These are phyloP conservation scores for Friedmanniomyces simplex DNA, from an alignment of 495 filamentous ascomycete species.

Conservation along the genomic window DNA sequence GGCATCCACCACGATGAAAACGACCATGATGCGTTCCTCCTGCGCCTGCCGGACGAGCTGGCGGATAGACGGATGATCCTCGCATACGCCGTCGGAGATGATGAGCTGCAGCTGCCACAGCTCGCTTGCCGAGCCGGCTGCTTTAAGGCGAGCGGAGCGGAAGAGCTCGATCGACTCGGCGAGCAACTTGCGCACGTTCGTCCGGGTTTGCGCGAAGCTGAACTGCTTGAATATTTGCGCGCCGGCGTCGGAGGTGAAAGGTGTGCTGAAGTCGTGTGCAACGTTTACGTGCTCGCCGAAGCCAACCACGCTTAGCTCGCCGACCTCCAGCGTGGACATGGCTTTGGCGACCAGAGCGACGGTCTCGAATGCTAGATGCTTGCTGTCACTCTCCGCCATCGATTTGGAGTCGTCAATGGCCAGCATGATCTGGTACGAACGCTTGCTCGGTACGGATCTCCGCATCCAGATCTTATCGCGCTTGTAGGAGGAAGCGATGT, in stretches of 20 bases:
- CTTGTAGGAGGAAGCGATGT: constrained; percentile 94
- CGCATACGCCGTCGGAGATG: constrained; percentile 85
- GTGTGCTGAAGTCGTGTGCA: constrained; percentile 76
- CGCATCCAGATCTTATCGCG: constrained; percentile 99
- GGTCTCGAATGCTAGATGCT: constrained; percentile 75
- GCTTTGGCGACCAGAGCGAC: constrained; percentile 78
- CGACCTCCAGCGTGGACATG: constrained; percentile 83
- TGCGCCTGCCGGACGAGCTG: constrained; percentile 74
- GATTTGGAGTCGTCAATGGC: constrained; percentile 91
- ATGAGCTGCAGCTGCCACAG: constrained; percentile 96
- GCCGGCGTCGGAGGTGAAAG: constrained; percentile 76
- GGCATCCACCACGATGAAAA: constrained; percentile 92
- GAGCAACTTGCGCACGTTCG: constrained; percentile 72
- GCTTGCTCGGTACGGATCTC: constrained; percentile 77
- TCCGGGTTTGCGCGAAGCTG: constrained; percentile 71
- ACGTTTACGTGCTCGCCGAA: constrained; percentile 86
- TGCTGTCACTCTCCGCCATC: constrained; percentile 68
- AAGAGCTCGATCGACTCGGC: constrained; percentile 69
- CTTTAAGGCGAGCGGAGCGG: constrained; percentile 56
- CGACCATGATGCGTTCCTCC: constrained; percentile 93
- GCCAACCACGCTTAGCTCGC: constrained; percentile 76
- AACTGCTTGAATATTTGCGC: constrained; percentile 73
- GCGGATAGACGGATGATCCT: constrained; percentile 73
- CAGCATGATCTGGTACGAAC: constrained; percentile 91
- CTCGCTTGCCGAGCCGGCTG: constrained; percentile 53